Evolutionary conservation across 2,329 filamentous ascomycete genomes (phyloP).

Genomic region (Xenoacremonium recifei): DNA sequence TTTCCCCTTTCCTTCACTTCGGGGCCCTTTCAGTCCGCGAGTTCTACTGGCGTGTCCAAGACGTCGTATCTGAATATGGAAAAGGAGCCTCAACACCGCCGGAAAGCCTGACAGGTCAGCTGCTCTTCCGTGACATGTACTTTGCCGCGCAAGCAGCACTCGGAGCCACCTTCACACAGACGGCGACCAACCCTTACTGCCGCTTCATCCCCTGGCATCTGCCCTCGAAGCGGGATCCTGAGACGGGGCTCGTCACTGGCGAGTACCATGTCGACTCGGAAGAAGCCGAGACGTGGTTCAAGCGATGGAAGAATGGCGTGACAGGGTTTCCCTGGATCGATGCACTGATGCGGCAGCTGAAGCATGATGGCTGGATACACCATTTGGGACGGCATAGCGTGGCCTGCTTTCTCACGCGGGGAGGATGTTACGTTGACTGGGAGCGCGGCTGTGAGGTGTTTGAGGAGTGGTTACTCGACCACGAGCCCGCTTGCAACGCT

Average conservation of each 20-base stretch:
- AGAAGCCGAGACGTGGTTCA: constrained; percentile 64
- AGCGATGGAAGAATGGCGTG: constrained; percentile 64
- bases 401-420: constrained; percentile 76
- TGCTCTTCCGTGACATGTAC: constrained; percentile 82
- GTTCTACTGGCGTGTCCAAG: constrained; percentile 71
- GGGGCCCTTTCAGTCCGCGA: constrained; percentile 67
- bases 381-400: constrained; percentile 76
- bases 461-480: constrained; percentile 72
- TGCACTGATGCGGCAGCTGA: constrained; percentile 73
- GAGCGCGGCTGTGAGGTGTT: constrained; percentile 78
- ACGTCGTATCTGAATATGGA: constrained; percentile 57
- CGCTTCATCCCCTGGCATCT: constrained; percentile 81
- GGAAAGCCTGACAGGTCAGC: constrained; percentile 68
- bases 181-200: constrained; percentile 62
- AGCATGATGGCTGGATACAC: constrained; percentile 74
- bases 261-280: constrained; percentile 62
- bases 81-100: constrained; percentile 60
- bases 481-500: constrained; percentile 70
- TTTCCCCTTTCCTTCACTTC: constrained; percentile 74
- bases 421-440: constrained; percentile 77
- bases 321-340: constrained; percentile 83
- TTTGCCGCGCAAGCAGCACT: constrained; percentile 72
- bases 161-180: constrained; percentile 63
- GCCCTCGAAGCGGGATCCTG: constrained; percentile 54
- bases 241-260: constrained; percentile 50